Base-by-base conservation (phyloP, 345 rosid genomes). In the Barbarea vulgaris region DNA sequence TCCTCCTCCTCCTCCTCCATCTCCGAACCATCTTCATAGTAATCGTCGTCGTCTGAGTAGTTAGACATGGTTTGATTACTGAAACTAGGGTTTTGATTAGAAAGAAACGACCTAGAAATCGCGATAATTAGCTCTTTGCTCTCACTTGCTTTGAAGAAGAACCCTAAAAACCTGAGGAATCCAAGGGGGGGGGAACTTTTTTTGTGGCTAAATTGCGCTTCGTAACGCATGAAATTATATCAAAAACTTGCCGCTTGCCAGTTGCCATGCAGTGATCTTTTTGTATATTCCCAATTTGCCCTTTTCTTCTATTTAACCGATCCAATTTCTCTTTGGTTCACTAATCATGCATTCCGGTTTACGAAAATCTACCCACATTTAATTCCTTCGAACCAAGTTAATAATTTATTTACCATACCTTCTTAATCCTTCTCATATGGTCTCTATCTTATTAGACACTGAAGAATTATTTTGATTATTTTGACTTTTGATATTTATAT, bases 11-110 rank as follows among this genome's bases (percentile, higher is more conserved):
- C 62, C 22, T 51, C 28, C 55, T 50, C 28, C 55, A 41, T 7
- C 5, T 62, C 72, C 19, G 64, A 67, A 56, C 66, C 80, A 3
- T 80, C 84, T n/a, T 79, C 89, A 5, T 72, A 82, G 30, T 6
- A 12, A 27, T 82, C 84, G n/a, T 84, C 87, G 41, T 74, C 82
- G 73, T 74, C 84, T 77, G 50, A 70, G 33, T 73, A 68, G 22
- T 83, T 83, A 68, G 83, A 61, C 87, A 85, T 83, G 28, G 63
- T 27, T 61, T 28, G 34, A 54, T 41, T 41, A 63, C 14, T 15
- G 53, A 39, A 50, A 50, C 71, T 73, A 59, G 58, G 64, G 60
- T 58, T 55, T 46, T 52, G 41, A 69, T 56, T 41, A 25, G 21
- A 5, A 46, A 19, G n/a, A 57, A 10, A 18, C 21, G 18, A 70